Evolutionary conservation across 73 alveolate species (phyloP), one percentile per base, ranked within the genome.

Genomic region (Paramecium biaurelia): DNA sequence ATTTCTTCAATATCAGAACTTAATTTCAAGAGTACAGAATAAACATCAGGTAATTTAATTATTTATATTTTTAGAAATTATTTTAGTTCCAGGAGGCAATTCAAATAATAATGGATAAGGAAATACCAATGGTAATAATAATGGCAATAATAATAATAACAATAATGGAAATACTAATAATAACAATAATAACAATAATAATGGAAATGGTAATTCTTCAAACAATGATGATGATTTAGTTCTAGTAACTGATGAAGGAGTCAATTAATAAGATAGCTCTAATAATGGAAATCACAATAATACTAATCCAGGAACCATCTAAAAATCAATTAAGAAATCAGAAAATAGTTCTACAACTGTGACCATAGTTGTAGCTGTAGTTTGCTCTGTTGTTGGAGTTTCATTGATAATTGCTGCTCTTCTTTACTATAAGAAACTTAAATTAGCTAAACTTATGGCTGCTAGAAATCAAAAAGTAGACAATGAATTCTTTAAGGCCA

Each of bases 301-400:
- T 79, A 42, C 70, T 4, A 79, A 26, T 79, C 32, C 70, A 20
- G 90, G 72, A 79, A 24, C 70, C 20, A 47, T 79, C 24, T 63
- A 63, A 26, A 79, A 45, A 7, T 21, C 90, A 26, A 47, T 24
- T 24, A 79, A 43, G 18, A 79, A 79, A 45, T 18, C 47, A 42
- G 70, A 79, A 1, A 37, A 21, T n/a, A 26, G 35, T 30, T 41
- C 70, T 11, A 4, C 47, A 14, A 79, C 90, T 4, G 90, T 79
- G 6, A 45, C 74, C 35, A 79, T 79, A 15, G 90, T 47, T 11
- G 90, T 79, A 2, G 45, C 90, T 23, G 90, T 79, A 0, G 49
- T 79, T 14, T 32, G 45, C 70, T 79, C 90, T 30, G 90, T 79
- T 4, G 90, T 79, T 20, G 90, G 90, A 23, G 45, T 79, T n/a